Percentiles rank a stretch among this genome's conserved stretches.
Evolutionary conservation across 2,329 filamentous ascomycete species (phyloP).

Genomic region (Chaetomiaceae sp.): DNA sequence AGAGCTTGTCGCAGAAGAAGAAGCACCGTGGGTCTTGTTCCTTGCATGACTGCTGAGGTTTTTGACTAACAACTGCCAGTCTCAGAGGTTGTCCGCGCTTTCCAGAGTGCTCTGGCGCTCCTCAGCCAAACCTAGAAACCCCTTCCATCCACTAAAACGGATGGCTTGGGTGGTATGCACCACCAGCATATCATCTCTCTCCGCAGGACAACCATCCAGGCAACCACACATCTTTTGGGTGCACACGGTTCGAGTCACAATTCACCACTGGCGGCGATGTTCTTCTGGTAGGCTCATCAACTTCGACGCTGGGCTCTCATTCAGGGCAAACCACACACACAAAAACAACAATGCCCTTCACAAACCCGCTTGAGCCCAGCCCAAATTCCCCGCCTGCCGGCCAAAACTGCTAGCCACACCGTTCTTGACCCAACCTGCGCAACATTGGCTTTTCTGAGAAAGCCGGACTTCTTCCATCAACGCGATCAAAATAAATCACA

Average conservation of each 20-base stretch:
- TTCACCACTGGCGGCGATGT: not conserved
- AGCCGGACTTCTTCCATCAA: not conserved
- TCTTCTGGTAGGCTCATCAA: not conserved
- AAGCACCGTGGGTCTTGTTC: constrained; percentile 64
- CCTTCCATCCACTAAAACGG: constrained; percentile 1
- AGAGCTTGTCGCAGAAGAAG: constrained; percentile 67
- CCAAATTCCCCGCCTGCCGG: constrained; percentile 2
- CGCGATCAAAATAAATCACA: not conserved
- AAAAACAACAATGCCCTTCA: constrained; percentile 3
- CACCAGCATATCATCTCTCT: not conserved
- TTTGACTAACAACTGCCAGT: constrained; percentile 35
- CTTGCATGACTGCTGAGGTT: not conserved
- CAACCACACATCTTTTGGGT: not conserved
- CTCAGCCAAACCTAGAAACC: constrained; percentile 40
- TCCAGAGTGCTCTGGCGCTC: constrained; percentile 57
- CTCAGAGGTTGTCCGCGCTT: constrained; percentile 56
- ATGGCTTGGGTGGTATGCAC: too few relatives aligned
- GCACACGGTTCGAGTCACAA: not conserved
- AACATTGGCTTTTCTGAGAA: not conserved
- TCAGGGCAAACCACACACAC: not conserved
- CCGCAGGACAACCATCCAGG: not conserved
- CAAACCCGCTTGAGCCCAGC: not conserved
- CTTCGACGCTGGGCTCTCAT: not conserved
- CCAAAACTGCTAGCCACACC: not conserved
- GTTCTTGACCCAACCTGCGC: constrained; percentile 1